A percentile compares a stretch with the other conserved stretches of the same genome.
phyloP scores from a whole-genome alignment of 305 asterid genomes.

The Solanum hybrid region DNA sequence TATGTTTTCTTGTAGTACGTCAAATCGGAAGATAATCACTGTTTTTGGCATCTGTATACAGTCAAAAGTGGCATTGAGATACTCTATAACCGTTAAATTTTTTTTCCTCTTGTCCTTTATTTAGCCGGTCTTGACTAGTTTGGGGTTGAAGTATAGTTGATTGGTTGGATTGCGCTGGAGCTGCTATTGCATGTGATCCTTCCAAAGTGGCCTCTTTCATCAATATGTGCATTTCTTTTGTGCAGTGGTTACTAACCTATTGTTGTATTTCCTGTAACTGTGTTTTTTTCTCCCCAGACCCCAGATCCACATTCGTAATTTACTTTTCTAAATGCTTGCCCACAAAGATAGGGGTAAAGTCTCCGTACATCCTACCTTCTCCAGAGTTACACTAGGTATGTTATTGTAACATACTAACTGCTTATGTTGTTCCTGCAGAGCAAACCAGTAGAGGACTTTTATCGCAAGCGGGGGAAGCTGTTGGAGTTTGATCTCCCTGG shows the following conservation, averaged over 20 bases:
- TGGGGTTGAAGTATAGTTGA: neutral
- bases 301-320: neutral
- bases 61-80: neutral
- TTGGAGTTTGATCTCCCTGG: conserved; percentile 91
- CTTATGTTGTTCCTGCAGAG: conserved; percentile 37
- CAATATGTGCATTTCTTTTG: neutral
- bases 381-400: neutral
- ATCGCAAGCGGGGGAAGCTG: conserved; percentile 57
- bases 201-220: neutral
- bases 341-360: neutral
- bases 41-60: neutral
- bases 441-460: conserved; percentile 74
- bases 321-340: neutral
- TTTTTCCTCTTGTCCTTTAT: neutral
- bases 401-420: neutral
- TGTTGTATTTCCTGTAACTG: neutral
- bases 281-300: neutral
- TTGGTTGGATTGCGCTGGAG: neutral
- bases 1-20: neutral
- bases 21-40: neutral
- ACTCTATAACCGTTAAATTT: no score
- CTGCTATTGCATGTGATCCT: neutral
- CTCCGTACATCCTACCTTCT: neutral
- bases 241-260: neutral
- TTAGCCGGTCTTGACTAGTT: neutral